These are phyloP conservation scores for Erythrobasidium yunnanense DNA, from an alignment of 768 basidiomycete species.

Conservation along the genomic window DNA sequence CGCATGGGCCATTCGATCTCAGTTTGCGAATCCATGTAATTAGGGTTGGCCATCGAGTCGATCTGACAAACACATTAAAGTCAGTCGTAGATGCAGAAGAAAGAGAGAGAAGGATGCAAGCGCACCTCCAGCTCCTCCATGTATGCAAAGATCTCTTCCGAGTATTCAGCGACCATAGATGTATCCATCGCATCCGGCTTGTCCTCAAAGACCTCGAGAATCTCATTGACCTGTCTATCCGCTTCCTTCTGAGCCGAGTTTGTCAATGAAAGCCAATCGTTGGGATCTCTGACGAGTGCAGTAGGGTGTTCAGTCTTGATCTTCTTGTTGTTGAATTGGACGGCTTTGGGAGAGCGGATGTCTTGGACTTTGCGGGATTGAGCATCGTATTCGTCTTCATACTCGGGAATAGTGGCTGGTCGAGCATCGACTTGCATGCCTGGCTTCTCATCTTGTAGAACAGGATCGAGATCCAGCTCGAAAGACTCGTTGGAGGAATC, in stretches of 20 bases:
- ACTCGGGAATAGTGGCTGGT: not conserved
- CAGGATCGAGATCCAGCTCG: slow-evolving; percentile 22
- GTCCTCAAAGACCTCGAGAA: slow-evolving; percentile 57
- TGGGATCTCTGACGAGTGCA: slow-evolving; percentile 44
- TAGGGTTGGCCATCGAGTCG: slow-evolving; percentile 74
- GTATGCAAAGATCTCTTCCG: slow-evolving; percentile 95
- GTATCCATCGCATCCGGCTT: slow-evolving; percentile 71
- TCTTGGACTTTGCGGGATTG: not conserved
- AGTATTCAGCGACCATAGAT: slow-evolving; percentile 95
- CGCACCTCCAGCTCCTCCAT: slow-evolving; percentile 86
- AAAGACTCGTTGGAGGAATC: slow-evolving; percentile 25
- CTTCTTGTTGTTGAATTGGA: not conserved
- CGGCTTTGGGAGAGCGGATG: not conserved
- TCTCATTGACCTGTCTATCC: slow-evolving; percentile 51
- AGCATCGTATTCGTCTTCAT: not conserved
- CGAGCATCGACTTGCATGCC: slow-evolving; percentile 3
- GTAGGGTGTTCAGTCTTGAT: not conserved
- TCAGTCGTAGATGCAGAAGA: not conserved
- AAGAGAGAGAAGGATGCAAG: slow-evolving; percentile 10
- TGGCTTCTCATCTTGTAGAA: not conserved
- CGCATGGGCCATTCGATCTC: slow-evolving; percentile 80
- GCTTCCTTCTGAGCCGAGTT: slow-evolving; percentile 40
- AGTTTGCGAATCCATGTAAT: slow-evolving; percentile 86
- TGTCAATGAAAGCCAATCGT: slow-evolving; percentile 43
- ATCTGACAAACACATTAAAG: slow-evolving; percentile 48